A percentile compares a stretch with the other conserved stretches of the same genome.
These are phyloP conservation scores for Geotrichum histeridarum DNA, from an alignment of 1,139 yeast species.

Conservation along the genomic window DNA sequence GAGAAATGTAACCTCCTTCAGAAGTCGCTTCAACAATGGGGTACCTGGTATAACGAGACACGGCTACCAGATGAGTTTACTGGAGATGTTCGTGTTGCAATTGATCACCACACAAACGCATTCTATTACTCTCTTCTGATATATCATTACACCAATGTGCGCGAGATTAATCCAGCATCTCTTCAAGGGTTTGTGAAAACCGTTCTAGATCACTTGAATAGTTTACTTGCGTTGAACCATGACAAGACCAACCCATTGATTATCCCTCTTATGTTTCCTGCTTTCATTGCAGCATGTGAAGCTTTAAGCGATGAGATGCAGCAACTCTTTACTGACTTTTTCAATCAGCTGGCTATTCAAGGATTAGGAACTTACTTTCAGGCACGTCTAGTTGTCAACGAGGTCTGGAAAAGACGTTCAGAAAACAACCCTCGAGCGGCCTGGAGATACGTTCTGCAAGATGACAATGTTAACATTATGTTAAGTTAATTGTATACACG, in stretches of 20 bases:
- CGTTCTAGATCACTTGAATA: constrained; percentile 61
- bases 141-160: constrained; percentile 67
- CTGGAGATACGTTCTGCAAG: constrained; percentile 58
- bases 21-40: constrained; percentile 56
- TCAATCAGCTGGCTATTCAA: constrained; percentile 67
- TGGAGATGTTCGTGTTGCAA: constrained; percentile 49
- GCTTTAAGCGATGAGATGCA: constrained; percentile 58
- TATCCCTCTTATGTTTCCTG: constrained; percentile 83
- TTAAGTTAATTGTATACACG: neutral
- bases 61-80: constrained; percentile 28
- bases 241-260: constrained; percentile 55
- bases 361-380: constrained; percentile 85
- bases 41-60: constrained; percentile 36
- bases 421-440: constrained; percentile 76
- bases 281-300: constrained; percentile 84
- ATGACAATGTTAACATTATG: constrained; percentile 16
- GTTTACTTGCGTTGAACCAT: constrained; percentile 48
- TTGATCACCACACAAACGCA: constrained; percentile 78
- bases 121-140: constrained; percentile 70
- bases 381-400: constrained; percentile 76
- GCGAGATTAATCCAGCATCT: constrained; percentile 48
- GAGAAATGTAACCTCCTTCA: constrained; percentile 48
- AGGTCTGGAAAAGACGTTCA: constrained; percentile 88
- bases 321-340: constrained; percentile 69
- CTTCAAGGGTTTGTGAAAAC: constrained; percentile 56